Evolutionary conservation across 257 asterid species (phyloP).

Genomic region (Solanum gandarillasii): DNA sequence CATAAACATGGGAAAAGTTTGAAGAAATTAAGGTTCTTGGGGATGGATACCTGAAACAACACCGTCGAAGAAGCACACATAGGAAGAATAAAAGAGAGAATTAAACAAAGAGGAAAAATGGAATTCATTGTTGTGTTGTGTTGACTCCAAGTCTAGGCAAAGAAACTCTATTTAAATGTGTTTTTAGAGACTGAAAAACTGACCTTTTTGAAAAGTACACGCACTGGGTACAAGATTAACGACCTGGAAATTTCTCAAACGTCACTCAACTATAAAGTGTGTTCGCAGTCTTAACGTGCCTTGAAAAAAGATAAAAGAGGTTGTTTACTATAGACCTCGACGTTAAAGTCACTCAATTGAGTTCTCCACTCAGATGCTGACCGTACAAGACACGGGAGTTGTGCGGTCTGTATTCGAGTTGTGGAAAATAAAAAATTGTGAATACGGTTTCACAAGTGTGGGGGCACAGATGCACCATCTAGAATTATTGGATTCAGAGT

Average conservation of each 20-base stretch:
- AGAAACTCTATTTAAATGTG: not conserved
- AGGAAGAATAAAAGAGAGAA: constrained; percentile 10
- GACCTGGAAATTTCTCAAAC: not conserved
- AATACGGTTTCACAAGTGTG: not conserved
- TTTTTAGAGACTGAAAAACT: not conserved
- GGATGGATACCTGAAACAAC: constrained; percentile 36
- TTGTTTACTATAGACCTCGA: not conserved
- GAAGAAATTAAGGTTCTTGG: not conserved
- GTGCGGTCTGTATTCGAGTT: not conserved
- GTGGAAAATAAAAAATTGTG: not conserved
- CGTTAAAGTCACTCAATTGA: not conserved
- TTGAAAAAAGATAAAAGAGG: not conserved
- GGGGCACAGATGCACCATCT: not conserved
- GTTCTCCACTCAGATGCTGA: not conserved
- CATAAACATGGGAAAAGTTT: not conserved
- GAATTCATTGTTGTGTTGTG: constrained; percentile 6
- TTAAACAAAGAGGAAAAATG: not conserved
- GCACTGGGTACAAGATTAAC: not conserved
- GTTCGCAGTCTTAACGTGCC: no score
- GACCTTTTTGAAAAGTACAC: not conserved
- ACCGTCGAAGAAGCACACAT: constrained; percentile 18
- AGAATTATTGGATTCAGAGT: not conserved
- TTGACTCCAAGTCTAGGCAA: not conserved
- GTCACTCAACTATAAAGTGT: not conserved
- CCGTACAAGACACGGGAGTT: not conserved